phyloP scores from a whole-genome alignment of 257 asterid genomes.

The Paulownia fortunei region DNA sequence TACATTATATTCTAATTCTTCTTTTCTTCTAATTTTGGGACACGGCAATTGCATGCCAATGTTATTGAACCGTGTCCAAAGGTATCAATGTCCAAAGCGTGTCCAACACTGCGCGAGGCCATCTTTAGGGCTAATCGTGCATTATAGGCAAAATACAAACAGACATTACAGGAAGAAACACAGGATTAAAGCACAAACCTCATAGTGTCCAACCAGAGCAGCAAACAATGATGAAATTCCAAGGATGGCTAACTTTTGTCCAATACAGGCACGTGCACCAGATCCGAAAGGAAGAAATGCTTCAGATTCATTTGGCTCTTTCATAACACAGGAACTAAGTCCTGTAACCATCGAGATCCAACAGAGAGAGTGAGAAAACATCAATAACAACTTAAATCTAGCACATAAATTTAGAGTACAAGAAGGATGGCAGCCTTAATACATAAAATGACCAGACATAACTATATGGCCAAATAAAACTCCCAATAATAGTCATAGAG shows the following conservation, averaged over 20 bases:
- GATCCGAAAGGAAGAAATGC: conserved; percentile 54
- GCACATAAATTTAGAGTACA: not conserved
- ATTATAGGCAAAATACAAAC: not conserved
- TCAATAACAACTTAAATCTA: conserved; percentile 9
- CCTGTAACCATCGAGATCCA: conserved; percentile 25
- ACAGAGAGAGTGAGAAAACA: conserved; percentile 12
- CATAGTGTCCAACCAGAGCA: conserved; percentile 39
- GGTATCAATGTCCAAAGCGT: not conserved
- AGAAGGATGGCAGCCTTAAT: not conserved
- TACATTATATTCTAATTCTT: too few species aligned
- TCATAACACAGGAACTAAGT: conserved; percentile 7
- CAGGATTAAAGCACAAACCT: conserved; percentile 31
- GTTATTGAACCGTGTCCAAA: too few species aligned
- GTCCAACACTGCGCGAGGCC: not conserved
- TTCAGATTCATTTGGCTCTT: conserved; percentile 34
- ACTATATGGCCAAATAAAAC: not conserved
- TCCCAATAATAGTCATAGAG: not conserved
- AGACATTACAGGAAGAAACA: not conserved
- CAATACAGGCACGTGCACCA: conserved; percentile 54
- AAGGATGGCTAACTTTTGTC: conserved; percentile 42
- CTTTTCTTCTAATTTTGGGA: not conserved
- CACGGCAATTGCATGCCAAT: not conserved
- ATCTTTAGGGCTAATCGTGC: not conserved
- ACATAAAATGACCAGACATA: not conserved
- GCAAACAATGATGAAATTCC: conserved; percentile 49